A percentile compares a stretch with the other conserved stretches of the same genome.
Evolutionary conservation across 1,139 yeast genomes (phyloP).

Genomic region (Candida smagusa): DNA sequence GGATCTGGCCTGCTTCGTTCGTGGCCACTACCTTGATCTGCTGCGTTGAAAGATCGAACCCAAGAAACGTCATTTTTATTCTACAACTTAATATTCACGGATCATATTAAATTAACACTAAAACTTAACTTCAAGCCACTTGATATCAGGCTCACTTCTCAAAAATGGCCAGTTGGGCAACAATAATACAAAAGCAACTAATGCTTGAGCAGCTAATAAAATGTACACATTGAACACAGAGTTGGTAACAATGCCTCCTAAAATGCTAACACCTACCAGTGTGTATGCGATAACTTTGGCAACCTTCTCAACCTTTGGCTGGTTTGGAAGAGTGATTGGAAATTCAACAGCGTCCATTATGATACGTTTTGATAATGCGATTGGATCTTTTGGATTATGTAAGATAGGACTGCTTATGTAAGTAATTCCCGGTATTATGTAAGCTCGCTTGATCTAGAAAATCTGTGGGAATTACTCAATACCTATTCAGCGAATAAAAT

Average conservation of each 20-base stretch:
- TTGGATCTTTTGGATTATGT: neutral
- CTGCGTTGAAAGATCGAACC: constrained; percentile 88
- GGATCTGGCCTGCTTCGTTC: constrained; percentile 49
- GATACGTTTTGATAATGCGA: neutral
- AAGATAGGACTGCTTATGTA: neutral
- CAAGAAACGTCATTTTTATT: constrained; percentile 41
- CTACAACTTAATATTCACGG: too few relatives aligned
- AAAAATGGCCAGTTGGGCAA: constrained; percentile 59
- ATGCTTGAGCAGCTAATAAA: constrained; percentile 33
- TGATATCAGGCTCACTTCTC: constrained; percentile 21
- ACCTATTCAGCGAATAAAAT: too few relatives aligned
- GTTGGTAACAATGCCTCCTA: constrained; percentile 43
- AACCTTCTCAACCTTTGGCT: constrained; percentile 29
- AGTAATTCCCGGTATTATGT: too few relatives aligned
- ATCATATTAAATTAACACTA: neutral
- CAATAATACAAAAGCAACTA: constrained; percentile 34
- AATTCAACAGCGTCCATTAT: constrained; percentile 38
- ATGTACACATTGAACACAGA: constrained; percentile 34
- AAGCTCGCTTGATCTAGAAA: too few relatives aligned
- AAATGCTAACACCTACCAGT: constrained; percentile 32
- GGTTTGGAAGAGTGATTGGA: constrained; percentile 64
- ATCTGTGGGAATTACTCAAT: too few relatives aligned
- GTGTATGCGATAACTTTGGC: constrained; percentile 17
- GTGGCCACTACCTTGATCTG: constrained; percentile 77
- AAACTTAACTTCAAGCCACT: constrained; percentile 14